Evolutionary conservation across 768 basidiomycete species (phyloP).

Genomic region (Boletus pseudopeckii): DNA sequence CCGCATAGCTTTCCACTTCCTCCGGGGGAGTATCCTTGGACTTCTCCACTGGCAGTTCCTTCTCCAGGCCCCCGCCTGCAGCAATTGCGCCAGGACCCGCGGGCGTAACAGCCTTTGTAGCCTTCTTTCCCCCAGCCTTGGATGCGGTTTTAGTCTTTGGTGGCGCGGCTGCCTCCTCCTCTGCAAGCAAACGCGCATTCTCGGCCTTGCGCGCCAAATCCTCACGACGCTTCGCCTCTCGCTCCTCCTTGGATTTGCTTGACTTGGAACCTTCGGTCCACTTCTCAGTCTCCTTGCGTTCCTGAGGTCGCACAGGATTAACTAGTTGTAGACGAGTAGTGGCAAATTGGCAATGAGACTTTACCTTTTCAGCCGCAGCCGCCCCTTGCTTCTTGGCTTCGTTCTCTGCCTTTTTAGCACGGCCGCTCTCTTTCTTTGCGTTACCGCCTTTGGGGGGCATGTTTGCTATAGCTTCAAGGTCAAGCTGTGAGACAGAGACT

Average conservation of each 20-base stretch:
- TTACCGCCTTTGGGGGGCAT: slow-evolving; percentile 91
- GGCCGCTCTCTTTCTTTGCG: slow-evolving; percentile 87
- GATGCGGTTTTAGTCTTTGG: slow-evolving; percentile 61
- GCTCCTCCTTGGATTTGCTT: slow-evolving; percentile 66
- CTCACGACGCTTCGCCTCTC: slow-evolving; percentile 76
- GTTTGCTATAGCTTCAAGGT: neutral
- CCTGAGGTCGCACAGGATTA: slow-evolving; percentile 40
- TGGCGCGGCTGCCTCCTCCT: slow-evolving; percentile 69
- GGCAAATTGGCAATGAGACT: slow-evolving; percentile 5
- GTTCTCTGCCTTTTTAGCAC: slow-evolving; percentile 91
- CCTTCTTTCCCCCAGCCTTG: slow-evolving; percentile 61
- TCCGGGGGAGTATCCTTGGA: slow-evolving; percentile 28
- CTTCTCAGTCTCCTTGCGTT: slow-evolving; percentile 61
- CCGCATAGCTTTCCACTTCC: slow-evolving; percentile 66
- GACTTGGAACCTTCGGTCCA: slow-evolving; percentile 70
- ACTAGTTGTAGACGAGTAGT: neutral
- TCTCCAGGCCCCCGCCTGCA: slow-evolving; percentile 55
- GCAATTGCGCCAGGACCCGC: slow-evolving; percentile 85
- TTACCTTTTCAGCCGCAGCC: slow-evolving; percentile 58
- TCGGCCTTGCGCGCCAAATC: slow-evolving; percentile 86
- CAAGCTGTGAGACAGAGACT: slow-evolving; percentile 3
- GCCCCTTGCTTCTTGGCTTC: slow-evolving; percentile 74
- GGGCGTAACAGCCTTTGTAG: slow-evolving; percentile 49
- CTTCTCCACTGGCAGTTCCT: slow-evolving; percentile 17
- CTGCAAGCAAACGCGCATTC: slow-evolving; percentile 79